Conservation (phyloP, 495 filamentous ascomycete genomes). For the Platismatia glauca region DNA sequence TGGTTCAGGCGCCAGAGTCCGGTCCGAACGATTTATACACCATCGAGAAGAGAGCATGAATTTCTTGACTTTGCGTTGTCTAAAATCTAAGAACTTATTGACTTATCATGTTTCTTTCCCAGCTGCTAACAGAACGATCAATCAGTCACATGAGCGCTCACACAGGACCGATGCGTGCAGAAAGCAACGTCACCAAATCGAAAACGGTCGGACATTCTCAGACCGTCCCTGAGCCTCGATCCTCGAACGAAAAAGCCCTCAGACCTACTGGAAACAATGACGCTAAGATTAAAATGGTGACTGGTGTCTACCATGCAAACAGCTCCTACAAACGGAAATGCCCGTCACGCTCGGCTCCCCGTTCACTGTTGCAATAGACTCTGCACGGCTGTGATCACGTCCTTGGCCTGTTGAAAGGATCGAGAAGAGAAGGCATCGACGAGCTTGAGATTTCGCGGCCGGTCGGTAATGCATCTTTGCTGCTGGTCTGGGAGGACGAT, state of each 20-base stretch:
- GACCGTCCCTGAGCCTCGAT: neutral
- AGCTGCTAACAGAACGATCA: neutral
- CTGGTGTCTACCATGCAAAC: neutral
- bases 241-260: neutral
- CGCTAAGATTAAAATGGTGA: neutral
- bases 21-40: neutral
- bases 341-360: neutral
- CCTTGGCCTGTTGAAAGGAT: neutral
- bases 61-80: neutral
- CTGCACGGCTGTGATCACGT: neutral
- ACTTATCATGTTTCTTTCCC: neutral
- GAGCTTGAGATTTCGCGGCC: neutral
- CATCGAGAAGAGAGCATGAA: neutral
- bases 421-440: neutral
- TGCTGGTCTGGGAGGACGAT: neutral
- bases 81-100: neutral
- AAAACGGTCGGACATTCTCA: neutral
- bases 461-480: neutral
- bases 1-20: neutral
- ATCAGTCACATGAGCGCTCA: neutral
- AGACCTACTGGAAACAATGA: neutral
- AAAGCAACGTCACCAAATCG: neutral
- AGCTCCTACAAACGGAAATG: neutral
- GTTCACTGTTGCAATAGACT: neutral
- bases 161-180: neutral